These are phyloP conservation scores for Aspergillus cejpii DNA, from an alignment of 2,329 filamentous ascomycete species.

Conservation along the genomic window DNA sequence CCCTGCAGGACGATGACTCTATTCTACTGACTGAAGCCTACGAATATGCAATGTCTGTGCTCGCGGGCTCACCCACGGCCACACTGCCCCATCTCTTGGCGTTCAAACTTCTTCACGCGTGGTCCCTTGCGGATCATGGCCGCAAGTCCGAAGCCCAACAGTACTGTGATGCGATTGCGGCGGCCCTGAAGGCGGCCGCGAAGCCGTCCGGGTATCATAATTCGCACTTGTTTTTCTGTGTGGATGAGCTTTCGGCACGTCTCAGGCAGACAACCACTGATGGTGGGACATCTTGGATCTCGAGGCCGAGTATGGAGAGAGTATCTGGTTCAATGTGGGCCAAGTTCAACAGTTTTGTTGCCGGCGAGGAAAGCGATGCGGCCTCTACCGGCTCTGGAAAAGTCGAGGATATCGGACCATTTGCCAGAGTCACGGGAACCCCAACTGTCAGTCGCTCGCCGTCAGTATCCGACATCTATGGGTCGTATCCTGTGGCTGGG, in stretches of 20 bases:
- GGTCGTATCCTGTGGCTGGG: conserved; percentile 44
- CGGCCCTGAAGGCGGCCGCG: conserved; percentile 71
- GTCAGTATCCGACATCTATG: conserved; percentile 70
- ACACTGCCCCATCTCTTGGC: conserved; percentile 74
- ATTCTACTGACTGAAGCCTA: conserved; percentile 95
- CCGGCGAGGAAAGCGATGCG: conserved; percentile 74
- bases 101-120: conserved; percentile 87
- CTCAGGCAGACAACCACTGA: conserved; percentile 81
- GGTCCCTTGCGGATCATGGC: conserved; percentile 75
- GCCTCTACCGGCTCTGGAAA: conserved; percentile 52
- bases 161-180: conserved; percentile 80
- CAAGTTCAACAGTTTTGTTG: conserved; percentile 93
- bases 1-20: conserved; percentile 73
- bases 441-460: conserved; percentile 68
- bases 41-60: conserved; percentile 76
- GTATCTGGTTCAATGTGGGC: conserved; percentile 86
- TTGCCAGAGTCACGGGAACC: conserved; percentile 70
- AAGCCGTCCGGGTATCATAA: conserved; percentile 84
- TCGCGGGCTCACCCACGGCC: conserved; percentile 50
- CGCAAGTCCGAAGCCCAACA: conserved; percentile 74
- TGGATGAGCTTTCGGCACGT: conserved; percentile 78
- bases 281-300: conserved; percentile 77
- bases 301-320: conserved; percentile 92
- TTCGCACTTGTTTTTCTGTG: conserved; percentile 60
- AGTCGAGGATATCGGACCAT: conserved; percentile 64